A percentile compares a stretch with the other conserved stretches of the same genome.
phyloP scores from a whole-genome alignment of 1,284 basidiomycete genomes.

The Apiotrichum sp. region DNA sequence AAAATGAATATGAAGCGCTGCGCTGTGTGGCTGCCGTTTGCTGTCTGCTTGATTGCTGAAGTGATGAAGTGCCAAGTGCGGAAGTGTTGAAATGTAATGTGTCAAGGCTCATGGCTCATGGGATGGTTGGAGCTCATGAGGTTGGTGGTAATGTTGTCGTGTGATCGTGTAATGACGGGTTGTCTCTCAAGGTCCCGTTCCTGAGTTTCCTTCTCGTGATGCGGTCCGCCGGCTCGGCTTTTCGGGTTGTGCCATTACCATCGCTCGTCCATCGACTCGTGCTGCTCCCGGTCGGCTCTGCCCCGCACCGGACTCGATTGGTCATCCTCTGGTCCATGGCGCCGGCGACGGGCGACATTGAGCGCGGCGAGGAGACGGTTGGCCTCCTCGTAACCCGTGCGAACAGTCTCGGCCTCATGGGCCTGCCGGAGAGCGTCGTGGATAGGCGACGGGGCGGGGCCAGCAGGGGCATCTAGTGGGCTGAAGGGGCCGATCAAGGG shows the following conservation, averaged over 20 bases:
- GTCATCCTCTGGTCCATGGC: not conserved
- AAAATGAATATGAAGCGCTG: no score
- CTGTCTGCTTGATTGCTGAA: no score
- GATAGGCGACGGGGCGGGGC: not conserved
- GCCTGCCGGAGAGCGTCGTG: not conserved
- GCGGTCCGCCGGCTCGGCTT: no score
- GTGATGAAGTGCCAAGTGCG: no score
- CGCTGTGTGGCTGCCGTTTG: no score
- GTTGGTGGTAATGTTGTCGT: no score
- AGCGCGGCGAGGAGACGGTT: constrained; percentile 40
- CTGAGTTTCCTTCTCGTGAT: no score
- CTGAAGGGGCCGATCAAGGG: not conserved
- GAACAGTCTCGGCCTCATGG: constrained; percentile 19
- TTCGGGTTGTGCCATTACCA: not conserved
- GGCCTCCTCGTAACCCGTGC: constrained; percentile 36
- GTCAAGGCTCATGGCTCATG: no score
- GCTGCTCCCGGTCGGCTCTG: not conserved
- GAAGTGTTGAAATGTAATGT: no score
- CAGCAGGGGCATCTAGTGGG: not conserved
- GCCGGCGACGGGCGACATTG: constrained; percentile 28
- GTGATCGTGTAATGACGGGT: no score
- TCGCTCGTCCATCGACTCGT: not conserved
- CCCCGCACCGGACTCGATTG: not conserved
- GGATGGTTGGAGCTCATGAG: no score
- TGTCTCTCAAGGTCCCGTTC: no score